Percentiles rank a stretch among this genome's conserved stretches.
Evolutionary conservation across 495 filamentous ascomycete genomes (phyloP).

Genomic region (Cercophora scortea): DNA sequence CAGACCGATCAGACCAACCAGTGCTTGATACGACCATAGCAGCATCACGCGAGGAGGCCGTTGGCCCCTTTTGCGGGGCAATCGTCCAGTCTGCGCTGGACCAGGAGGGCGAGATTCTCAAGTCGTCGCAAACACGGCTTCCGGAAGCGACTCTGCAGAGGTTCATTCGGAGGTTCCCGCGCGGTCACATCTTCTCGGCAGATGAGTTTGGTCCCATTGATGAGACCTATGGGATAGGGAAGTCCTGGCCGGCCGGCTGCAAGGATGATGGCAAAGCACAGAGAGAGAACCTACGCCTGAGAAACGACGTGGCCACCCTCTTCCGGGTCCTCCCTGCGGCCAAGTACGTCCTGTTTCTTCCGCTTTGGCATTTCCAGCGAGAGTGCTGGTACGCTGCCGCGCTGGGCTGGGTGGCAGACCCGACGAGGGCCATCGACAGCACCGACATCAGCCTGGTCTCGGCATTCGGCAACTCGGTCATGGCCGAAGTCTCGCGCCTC

Average conservation of each 20-base stretch:
- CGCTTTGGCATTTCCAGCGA: slow-evolving; percentile 62
- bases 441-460: slow-evolving; percentile 36
- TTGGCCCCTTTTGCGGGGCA: slow-evolving; percentile 14
- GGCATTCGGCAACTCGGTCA: slow-evolving; percentile 53
- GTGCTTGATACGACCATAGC: neutral
- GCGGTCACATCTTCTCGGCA: slow-evolving; percentile 34
- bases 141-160: slow-evolving; percentile 27
- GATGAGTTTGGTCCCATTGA: slow-evolving; percentile 30
- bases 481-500: slow-evolving; percentile 51
- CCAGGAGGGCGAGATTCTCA: neutral
- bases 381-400: slow-evolving; percentile 64
- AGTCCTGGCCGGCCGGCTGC: slow-evolving; percentile 3
- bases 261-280: neutral
- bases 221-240: slow-evolving; percentile 15
- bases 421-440: slow-evolving; percentile 34
- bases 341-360: slow-evolving; percentile 51
- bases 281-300: neutral
- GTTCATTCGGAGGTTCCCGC: slow-evolving; percentile 29
- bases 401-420: slow-evolving; percentile 52
- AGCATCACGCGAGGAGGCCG: neutral
- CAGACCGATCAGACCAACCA: slow-evolving; percentile 4
- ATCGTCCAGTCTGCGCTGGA: slow-evolving; percentile 16
- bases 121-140: slow-evolving; percentile 14
- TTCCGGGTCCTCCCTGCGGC: slow-evolving; percentile 30
- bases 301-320: slow-evolving; percentile 10